Conservation (phyloP, 2,329 filamentous ascomycete species). For the Alternaria atra region DNA sequence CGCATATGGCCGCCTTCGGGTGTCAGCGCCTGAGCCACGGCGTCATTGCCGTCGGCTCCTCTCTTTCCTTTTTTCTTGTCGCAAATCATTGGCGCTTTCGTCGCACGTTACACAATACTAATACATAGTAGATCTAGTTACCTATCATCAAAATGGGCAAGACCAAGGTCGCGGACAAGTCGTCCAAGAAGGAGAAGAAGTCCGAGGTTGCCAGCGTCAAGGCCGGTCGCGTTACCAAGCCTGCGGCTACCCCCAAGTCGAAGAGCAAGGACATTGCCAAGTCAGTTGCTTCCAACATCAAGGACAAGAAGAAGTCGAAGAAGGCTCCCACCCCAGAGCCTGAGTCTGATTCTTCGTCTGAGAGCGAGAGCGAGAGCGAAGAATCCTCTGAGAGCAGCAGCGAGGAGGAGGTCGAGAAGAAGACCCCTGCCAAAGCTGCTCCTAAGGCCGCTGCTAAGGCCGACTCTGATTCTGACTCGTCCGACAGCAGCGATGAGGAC, state of each 20-base stretch:
- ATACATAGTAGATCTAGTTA: conserved; percentile 43
- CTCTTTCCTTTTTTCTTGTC: conserved; percentile 26
- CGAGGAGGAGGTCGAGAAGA: conserved; percentile 48
- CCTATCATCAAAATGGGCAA: conserved; percentile 47
- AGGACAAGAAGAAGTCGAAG: conserved; percentile 63
- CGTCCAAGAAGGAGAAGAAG: conserved; percentile 68
- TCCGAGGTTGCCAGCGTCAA: conserved; percentile 67
- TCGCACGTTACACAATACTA: conserved; percentile 35
- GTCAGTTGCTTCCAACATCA: conserved; percentile 49
- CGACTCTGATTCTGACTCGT: conserved; percentile 44
- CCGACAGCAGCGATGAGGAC: conserved; percentile 37
- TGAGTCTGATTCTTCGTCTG: conserved; percentile 52
- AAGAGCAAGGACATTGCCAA: conserved; percentile 75
- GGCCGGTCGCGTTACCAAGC: conserved; percentile 73
- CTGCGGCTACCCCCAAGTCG: conserved; percentile 69
- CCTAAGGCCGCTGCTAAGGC: conserved; percentile 48
- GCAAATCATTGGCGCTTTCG: conserved; percentile 6
- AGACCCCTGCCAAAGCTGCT: conserved; percentile 45
- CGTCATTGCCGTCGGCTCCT: conserved; percentile 31
- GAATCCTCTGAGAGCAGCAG: conserved; percentile 41
- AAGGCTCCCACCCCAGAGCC: conserved; percentile 59
- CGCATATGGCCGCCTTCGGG: conserved; percentile 30
- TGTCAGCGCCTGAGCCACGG: conserved; percentile 36
- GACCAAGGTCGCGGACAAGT: conserved; percentile 45
- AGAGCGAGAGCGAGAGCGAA: conserved; percentile 48